Evolutionary conservation across 2,329 filamentous ascomycete species (phyloP), one percentile per base, ranked within the genome.

Genomic region (Cylindrodendrum hubeiense): DNA sequence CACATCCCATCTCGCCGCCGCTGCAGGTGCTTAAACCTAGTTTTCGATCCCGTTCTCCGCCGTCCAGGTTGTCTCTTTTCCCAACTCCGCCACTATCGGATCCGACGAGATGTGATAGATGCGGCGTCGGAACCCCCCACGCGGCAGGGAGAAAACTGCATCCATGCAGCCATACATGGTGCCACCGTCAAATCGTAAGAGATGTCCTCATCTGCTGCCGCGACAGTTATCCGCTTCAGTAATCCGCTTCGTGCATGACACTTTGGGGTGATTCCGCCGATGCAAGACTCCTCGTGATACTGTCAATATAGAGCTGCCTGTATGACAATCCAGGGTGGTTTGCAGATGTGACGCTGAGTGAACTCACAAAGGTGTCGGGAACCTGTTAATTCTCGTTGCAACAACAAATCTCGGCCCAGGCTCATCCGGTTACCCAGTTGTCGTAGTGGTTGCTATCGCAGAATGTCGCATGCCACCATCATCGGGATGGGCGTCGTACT

Each of bases 21-120:
- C 50, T 46, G 61, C 65, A 63, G 62, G 24, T 65, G 65, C 67
- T 67, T 54, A 53, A 52, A 69, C 60, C 63, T 60, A 59, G 66
- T 55, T 56, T 66, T 39, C 41, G 46, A 60, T 64, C 65, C 60
- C 64, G 46, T 51, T 47, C 47, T 55, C 52, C 34, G 55, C 41
- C 34, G 53, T 17, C 46, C 60, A 28, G 60, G 54, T 52, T 49
- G 65, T 54, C 39, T 56, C 19, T 34, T 56, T 10, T 30, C 17
- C 44, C 50, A 59, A 21, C 10, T 49, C 50, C 55, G 50, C 37
- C 47, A 5, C 19, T 13, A 28, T 51, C 61, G 61, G 55, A 64
- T 64, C 61, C 55, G 61, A 60, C 17, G n/a, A 50, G 47, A 46
- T 26, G 47, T 41, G 47, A 24, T 22, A 53, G 57, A 41, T 26